Conservation (phyloP, 495 filamentous ascomycete genomes). For the Physcia stellaris region DNA sequence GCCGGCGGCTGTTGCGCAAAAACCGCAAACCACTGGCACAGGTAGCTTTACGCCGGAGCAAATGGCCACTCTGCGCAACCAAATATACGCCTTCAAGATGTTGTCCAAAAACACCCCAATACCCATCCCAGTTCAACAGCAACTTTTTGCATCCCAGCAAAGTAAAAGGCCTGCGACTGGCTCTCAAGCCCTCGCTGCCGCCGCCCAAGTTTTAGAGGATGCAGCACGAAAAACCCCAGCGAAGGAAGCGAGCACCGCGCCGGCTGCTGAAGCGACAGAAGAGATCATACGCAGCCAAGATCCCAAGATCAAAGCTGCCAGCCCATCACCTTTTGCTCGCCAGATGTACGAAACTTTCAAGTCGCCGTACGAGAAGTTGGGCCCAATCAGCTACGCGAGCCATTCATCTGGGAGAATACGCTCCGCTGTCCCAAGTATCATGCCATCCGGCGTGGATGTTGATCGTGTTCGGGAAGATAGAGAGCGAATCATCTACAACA, state of each 20-base stretch:
- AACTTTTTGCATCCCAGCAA: constrained; percentile 60
- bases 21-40: constrained; percentile 24
- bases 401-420: constrained; percentile 60
- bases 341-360: constrained; percentile 49
- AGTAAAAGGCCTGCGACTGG: constrained; percentile 42
- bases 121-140: constrained; percentile 56
- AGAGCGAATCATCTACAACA: constrained; percentile 78
- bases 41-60: constrained; percentile 57
- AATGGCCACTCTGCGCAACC: constrained; percentile 52
- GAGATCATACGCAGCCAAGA: too few relatives aligned
- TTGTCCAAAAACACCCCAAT: constrained; percentile 70
- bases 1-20: constrained; percentile 15
- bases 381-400: constrained; percentile 60
- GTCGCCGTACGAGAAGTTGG: constrained; percentile 47
- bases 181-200: constrained; percentile 40
- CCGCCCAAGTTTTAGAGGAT: constrained; percentile 38
- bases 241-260: too few relatives aligned
- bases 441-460: constrained; percentile 67
- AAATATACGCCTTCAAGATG: constrained; percentile 72
- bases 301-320: constrained; percentile 4
- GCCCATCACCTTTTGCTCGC: constrained; percentile 17
- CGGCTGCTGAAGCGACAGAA: constrained; percentile 16
- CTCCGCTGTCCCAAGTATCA: constrained; percentile 67
- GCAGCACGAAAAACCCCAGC: constrained; percentile 19
- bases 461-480: constrained; percentile 72